A percentile compares a stretch with the other conserved stretches of the same genome.
phyloP scores from a whole-genome alignment of 2,329 filamentous ascomycete genomes.

The Tolypocladium pustulatum region DNA sequence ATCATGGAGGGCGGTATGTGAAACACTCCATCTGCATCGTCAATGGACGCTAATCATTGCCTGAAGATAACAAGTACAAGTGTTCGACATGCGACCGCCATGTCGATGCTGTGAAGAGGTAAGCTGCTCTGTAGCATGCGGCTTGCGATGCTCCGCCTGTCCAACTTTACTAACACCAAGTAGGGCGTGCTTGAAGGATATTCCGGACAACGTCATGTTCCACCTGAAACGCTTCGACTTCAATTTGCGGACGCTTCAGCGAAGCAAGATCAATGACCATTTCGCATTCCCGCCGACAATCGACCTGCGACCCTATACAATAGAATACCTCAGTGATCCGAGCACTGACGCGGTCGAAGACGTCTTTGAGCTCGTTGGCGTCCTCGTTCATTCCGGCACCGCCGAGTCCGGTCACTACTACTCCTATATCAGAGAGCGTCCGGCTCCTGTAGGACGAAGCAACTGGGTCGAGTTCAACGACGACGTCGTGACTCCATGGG shows the following conservation, averaged over 20 bases:
- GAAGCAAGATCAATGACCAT: conserved; percentile 90
- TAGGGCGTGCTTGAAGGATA: conserved; percentile 80
- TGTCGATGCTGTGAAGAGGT: conserved; percentile 88
- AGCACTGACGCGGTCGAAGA: conserved; percentile 50
- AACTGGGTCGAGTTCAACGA: conserved; percentile 94
- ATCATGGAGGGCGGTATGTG: conserved; percentile 75
- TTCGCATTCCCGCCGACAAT: conserved; percentile 80
- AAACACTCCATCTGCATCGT: not conserved
- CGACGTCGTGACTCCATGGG: conserved; percentile 66
- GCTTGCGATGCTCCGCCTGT: not conserved
- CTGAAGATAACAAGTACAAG: conserved; percentile 87
- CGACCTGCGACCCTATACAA: conserved; percentile 81
- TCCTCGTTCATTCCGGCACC: conserved; percentile 86
- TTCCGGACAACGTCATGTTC: conserved; percentile 90
- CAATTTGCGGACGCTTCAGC: conserved; percentile 63
- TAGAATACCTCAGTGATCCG: conserved; percentile 67
- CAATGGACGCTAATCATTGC: not conserved
- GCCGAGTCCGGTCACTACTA: conserved; percentile 96
- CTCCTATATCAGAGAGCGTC: conserved; percentile 80
- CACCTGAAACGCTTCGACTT: conserved; percentile 86
- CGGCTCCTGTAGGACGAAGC: conserved; percentile 34
- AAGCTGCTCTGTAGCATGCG: conserved; percentile 7
- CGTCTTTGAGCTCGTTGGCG: conserved; percentile 85
- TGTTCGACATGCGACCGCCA: conserved; percentile 82
- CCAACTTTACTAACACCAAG: conserved; percentile 5